Base-by-base conservation (phyloP, 2,329 filamentous ascomycete species). In the Trichoderma pleuroti region DNA sequence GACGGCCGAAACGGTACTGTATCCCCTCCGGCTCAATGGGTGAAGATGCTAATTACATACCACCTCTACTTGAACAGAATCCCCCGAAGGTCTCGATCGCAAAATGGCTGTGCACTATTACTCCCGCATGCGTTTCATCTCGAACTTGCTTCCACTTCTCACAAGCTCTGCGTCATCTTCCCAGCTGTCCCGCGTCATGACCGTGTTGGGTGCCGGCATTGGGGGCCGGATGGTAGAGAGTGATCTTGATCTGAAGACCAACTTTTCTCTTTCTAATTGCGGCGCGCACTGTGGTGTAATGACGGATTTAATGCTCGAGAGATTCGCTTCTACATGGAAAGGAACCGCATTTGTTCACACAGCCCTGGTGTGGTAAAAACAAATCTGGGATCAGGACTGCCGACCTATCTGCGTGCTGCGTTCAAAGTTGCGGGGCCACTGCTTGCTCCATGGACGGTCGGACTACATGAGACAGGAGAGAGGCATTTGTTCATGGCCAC, bases 41-140 rank as follows among this genome's bases (percentile, higher is more conserved):
- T 46, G n/a, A 46, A 46, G 18, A 28, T 12, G 21, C 36, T 74
- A 4, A 70, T 21, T 39, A 18, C 10, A 11, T 21, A 3, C 5
- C 36, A 1, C n/a, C n/a, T n/a, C n/a, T n/a, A 39, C 36, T 10
- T 49, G 42, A 61, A 12, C 66, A 86, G 88, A 89, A 72, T 89
- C 87, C 0, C 65, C 79, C 0, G 89, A 92, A 77, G 87, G 86
- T 3, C 80, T 92, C 2, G 83, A 87, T 65, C 80, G 83, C 32
- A 82, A 84, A 36, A 82, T 84, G 28, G 81, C 84, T 11, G 7
- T 66, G 4, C 28, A 57, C 32, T 49, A 66, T 8, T 66, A 66
- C 24, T 66, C 63, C 14, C 49, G 63, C 39, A 52, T 64, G 26
- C 61, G 39, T n/a, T 32, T 64, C 11, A 64, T 64, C 30, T 36